Percentiles rank a stretch among this genome's conserved stretches.
phyloP scores from a whole-genome alignment of 2,329 filamentous ascomycete species.

The Aspergillus quadrilineatus region DNA sequence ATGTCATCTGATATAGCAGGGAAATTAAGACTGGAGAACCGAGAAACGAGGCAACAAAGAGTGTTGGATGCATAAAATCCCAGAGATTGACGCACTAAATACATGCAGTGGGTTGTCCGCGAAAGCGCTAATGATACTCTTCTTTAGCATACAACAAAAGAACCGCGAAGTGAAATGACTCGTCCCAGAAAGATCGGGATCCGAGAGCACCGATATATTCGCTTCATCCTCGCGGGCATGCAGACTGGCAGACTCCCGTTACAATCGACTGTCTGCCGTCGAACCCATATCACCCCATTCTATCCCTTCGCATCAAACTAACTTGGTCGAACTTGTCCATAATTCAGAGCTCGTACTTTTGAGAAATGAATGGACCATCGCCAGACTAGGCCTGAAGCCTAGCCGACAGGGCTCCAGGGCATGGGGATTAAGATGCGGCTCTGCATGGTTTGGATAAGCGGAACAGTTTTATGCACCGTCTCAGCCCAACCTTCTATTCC shows the following conservation, averaged over 20 bases:
- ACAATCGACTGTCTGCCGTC: background rate
- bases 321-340: no score
- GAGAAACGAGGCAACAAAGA: background rate
- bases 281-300: background rate
- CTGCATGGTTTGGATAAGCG: slow-evolving; percentile 95
- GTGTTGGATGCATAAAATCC: background rate
- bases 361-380: background rate
- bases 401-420: slow-evolving; percentile 93
- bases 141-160: slow-evolving; percentile 19
- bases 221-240: background rate
- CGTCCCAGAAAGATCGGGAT: slow-evolving; percentile 1
- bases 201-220: slow-evolving; percentile 5
- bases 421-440: slow-evolving; percentile 89
- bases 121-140: slow-evolving; percentile 19
- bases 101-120: slow-evolving; percentile 13
- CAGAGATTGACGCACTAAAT: slow-evolving; percentile 12
- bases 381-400: slow-evolving; percentile 22
- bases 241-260: background rate
- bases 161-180: slow-evolving; percentile 11
- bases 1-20: background rate
- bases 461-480: slow-evolving; percentile 97
- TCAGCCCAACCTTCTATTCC: slow-evolving; percentile 92
- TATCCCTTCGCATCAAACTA: no score
- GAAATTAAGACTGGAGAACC: background rate
- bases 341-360: background rate